Evolutionary conservation across 2,329 filamentous ascomycete genomes (phyloP).

Genomic region (Alternaria triticimaculans): DNA sequence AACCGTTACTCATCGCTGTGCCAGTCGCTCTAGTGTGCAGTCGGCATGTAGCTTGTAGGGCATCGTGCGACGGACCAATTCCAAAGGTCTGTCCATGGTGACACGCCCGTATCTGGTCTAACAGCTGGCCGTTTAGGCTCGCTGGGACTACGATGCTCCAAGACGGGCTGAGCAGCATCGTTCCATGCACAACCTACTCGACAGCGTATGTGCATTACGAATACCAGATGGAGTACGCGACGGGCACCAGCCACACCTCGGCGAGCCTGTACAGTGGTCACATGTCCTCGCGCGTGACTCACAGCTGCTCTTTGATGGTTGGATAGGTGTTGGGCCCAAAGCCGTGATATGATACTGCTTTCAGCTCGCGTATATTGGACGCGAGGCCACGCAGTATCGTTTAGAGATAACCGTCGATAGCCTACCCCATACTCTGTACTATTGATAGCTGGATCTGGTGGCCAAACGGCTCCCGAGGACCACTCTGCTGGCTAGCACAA

Average conservation of each 20-base stretch:
- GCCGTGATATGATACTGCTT: conserved; percentile 1
- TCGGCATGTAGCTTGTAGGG: conserved; percentile 1
- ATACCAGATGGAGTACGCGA: neutral
- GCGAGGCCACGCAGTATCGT: conserved; percentile 19
- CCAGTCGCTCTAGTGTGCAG: conserved; percentile 4
- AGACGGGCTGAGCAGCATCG: conserved; percentile 10
- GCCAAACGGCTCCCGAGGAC: conserved; percentile 21
- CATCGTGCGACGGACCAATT: conserved; percentile 2
- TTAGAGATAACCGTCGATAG: conserved; percentile 5
- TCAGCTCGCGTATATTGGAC: conserved; percentile 25
- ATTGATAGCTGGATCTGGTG: conserved; percentile 24
- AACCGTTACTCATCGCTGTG: conserved; percentile 5
- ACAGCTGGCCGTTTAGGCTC: conserved; percentile 2
- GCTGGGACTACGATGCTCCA: neutral
- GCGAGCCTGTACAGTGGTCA: conserved; percentile 14
- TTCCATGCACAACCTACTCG: conserved; percentile 9
- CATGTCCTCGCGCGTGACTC: conserved; percentile 25
- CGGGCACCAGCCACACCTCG: conserved; percentile 29
- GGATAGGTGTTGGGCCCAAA: neutral
- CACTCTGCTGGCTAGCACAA: conserved; percentile 11
- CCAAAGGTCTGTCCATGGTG: neutral
- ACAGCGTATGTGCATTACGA: neutral
- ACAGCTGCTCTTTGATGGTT: conserved; percentile 6
- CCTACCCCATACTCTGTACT: conserved; percentile 16
- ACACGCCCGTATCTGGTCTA: conserved; percentile 7